These are phyloP conservation scores for Boletellus emodensis DNA, from an alignment of 768 basidiomycete genomes.

Conservation along the genomic window DNA sequence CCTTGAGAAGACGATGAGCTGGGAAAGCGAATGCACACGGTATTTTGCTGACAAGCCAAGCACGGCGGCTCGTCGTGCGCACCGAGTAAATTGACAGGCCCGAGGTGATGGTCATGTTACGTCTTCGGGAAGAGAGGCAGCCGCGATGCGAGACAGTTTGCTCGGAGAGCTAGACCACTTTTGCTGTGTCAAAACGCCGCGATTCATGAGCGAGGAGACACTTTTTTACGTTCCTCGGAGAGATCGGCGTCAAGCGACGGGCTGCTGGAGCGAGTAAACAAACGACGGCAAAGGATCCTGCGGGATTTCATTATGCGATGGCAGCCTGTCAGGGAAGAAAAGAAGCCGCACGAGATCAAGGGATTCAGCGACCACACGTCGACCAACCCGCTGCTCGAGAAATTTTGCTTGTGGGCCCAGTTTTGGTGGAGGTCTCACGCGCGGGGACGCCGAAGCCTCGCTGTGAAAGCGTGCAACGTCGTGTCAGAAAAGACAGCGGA, in stretches of 20 bases:
- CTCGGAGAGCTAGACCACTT: not conserved
- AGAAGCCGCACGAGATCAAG: slow-evolving; percentile 12
- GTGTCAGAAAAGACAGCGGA: not conserved
- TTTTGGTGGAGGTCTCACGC: too few relatives aligned
- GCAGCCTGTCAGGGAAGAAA: slow-evolving; percentile 18
- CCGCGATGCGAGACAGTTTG: slow-evolving; percentile 4
- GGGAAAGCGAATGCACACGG: not conserved
- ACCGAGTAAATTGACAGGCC: slow-evolving; percentile 3
- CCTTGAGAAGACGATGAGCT: not conserved
- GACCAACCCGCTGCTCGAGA: not conserved
- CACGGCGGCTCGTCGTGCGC: not conserved
- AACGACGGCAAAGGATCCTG: not conserved
- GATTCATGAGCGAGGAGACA: slow-evolving; percentile 4
- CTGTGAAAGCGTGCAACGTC: not conserved
- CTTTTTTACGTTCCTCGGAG: slow-evolving; percentile 17
- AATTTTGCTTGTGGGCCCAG: not conserved
- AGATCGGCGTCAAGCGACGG: not conserved
- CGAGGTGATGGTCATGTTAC: slow-evolving; percentile 10
- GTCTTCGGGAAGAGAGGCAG: slow-evolving; percentile 11
- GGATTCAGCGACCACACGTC: not conserved
- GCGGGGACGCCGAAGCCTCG: not conserved
- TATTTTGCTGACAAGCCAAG: slow-evolving; percentile 2
- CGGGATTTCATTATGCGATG: slow-evolving; percentile 15
- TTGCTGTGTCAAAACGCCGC: slow-evolving; percentile 3
- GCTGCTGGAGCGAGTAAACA: too few relatives aligned